Evolutionary conservation across 1,139 yeast species (phyloP).

Genomic region (Candida pseudoviswanathii): DNA sequence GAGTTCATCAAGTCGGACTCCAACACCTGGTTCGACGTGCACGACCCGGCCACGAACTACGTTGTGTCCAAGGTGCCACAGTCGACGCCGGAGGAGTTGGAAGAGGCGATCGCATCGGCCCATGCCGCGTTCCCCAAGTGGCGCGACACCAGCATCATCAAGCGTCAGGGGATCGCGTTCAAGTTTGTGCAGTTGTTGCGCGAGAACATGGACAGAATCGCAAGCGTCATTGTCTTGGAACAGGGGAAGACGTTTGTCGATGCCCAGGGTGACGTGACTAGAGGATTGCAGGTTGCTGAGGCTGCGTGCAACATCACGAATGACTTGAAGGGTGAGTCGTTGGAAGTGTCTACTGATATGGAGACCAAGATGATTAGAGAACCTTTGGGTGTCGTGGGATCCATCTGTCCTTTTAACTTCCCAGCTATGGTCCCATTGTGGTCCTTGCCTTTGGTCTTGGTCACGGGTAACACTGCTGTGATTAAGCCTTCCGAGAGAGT

Average conservation of each 20-base stretch:
- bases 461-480: slow-evolving; percentile 77
- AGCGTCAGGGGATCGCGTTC: slow-evolving; percentile 77
- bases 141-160: slow-evolving; percentile 61
- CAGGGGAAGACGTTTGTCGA: slow-evolving; percentile 82
- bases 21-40: slow-evolving; percentile 67
- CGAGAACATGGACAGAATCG: slow-evolving; percentile 70
- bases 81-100: slow-evolving; percentile 66
- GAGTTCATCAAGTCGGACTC: slow-evolving; percentile 58
- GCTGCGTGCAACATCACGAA: slow-evolving; percentile 63
- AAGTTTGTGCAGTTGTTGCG: slow-evolving; percentile 69
- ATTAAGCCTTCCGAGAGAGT: slow-evolving; percentile 78
- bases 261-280: slow-evolving; percentile 76
- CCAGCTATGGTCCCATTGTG: slow-evolving; percentile 89
- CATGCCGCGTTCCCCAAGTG: slow-evolving; percentile 61
- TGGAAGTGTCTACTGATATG: slow-evolving; percentile 77
- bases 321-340: slow-evolving; percentile 64
- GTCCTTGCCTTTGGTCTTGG: slow-evolving; percentile 76
- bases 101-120: slow-evolving; percentile 68
- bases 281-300: slow-evolving; percentile 85
- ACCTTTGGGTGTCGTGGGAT: slow-evolving; percentile 66
- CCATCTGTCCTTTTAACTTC: slow-evolving; percentile 77
- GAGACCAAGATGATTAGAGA: slow-evolving; percentile 77
- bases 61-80: slow-evolving; percentile 75
- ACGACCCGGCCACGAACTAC: slow-evolving; percentile 75
- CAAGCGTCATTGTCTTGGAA: slow-evolving; percentile 71